A percentile compares a stretch with the other conserved stretches of the same genome.
Evolutionary conservation across 176 grass and related monocot species (phyloP).

Genomic region (Chrysopogon serrulatus): DNA sequence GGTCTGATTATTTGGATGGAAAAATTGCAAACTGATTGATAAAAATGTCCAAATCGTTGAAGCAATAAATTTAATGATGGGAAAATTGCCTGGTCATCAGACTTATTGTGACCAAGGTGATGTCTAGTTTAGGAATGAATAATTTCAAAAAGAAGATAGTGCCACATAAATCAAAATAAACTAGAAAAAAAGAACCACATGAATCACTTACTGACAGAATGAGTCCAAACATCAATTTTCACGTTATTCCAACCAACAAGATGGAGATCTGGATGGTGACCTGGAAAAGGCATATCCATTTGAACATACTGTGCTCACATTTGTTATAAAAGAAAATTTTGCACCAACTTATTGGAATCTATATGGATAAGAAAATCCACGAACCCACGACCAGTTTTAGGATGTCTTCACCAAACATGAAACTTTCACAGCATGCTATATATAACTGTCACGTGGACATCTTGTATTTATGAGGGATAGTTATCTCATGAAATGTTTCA

Average conservation of each 20-base stretch:
- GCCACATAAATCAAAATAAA: conserved; percentile 17
- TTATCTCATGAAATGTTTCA: conserved; percentile 24
- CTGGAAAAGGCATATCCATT: conserved; percentile 42
- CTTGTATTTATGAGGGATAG: background rate
- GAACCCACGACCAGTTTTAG: background rate
- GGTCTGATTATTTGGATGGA: background rate
- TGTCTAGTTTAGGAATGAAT: background rate
- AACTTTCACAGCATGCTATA: background rate
- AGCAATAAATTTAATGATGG: background rate
- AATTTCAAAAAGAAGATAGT: background rate
- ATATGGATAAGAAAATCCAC: background rate
- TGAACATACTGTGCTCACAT: background rate
- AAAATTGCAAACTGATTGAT: conserved; percentile 1
- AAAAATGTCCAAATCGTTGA: background rate
- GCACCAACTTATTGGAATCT: background rate
- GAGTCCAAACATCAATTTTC: conserved; percentile 95
- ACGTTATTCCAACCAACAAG: conserved; percentile 93
- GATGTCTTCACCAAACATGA: background rate
- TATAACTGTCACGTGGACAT: background rate
- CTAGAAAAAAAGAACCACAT: conserved; percentile 3
- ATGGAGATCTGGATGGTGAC: conserved; percentile 98
- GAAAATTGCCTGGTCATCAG: background rate
- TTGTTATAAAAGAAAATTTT: background rate
- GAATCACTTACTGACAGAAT: conserved; percentile 76
- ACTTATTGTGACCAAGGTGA: background rate